Evolutionary conservation across 2,329 filamentous ascomycete species (phyloP).

Genomic region (Pseudocercospora macadamiae): DNA sequence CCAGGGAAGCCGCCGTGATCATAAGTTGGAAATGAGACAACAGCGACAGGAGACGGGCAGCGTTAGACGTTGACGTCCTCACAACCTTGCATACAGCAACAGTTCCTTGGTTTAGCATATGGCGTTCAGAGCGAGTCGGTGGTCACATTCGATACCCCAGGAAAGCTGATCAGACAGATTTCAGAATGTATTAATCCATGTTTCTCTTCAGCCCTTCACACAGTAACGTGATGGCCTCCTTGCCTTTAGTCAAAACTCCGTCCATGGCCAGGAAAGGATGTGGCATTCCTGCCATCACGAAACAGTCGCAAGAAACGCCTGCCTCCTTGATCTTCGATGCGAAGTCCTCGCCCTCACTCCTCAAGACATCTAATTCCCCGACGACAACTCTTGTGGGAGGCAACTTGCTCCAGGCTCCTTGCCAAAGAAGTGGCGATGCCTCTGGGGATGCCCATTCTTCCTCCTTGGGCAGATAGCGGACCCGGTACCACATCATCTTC

Average conservation of each 20-base stretch:
- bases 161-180: not conserved
- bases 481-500: conserved; percentile 7
- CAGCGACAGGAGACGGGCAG: conserved; percentile 19
- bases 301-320: not conserved
- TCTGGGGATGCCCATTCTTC: not conserved
- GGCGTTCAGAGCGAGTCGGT: not conserved
- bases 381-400: not conserved
- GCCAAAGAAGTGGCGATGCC: conserved; percentile 4
- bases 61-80: conserved; percentile 6
- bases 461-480: not conserved
- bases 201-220: conserved; percentile 5
- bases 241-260: not conserved
- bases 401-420: not conserved
- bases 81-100: not conserved
- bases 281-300: conserved; percentile 8
- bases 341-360: not conserved
- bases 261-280: conserved; percentile 12
- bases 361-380: conserved; percentile 1
- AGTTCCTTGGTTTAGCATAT: not conserved
- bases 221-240: conserved; percentile 2
- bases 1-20: conserved; percentile 4
- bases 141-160: not conserved
- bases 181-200: not conserved
- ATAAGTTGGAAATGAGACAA: conserved; percentile 13
- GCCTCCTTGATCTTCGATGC: not conserved